Evolutionary conservation across 1,284 basidiomycete genomes (phyloP).

Genomic region (Irpex rosettiformis): DNA sequence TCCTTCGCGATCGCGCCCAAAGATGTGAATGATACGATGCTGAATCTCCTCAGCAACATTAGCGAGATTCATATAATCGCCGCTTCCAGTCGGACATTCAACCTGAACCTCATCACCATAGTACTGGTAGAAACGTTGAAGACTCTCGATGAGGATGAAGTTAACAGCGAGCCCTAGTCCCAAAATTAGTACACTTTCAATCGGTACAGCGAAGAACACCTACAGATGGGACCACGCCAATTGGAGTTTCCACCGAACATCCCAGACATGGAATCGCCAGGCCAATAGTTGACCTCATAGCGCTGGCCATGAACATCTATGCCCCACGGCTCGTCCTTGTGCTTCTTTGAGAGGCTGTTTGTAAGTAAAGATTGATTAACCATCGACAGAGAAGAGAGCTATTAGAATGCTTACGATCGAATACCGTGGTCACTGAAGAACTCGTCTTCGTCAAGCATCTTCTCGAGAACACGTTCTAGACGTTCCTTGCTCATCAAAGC

Average conservation of each 20-base stretch:
- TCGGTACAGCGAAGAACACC: conserved; percentile 18
- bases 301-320: conserved; percentile 92
- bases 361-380: conserved; percentile 6
- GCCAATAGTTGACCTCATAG: conserved; percentile 96
- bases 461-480: conserved; percentile 83
- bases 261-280: conserved; percentile 92
- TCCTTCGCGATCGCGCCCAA: conserved; percentile 85
- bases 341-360: conserved; percentile 76
- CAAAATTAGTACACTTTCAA: background rate
- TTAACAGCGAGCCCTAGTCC: conserved; percentile 86
- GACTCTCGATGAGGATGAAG: conserved; percentile 89
- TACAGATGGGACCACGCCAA: conserved; percentile 87
- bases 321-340: conserved; percentile 92
- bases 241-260: conserved; percentile 99
- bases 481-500: conserved; percentile 93
- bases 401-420: conserved; percentile 68
- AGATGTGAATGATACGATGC: conserved; percentile 96
- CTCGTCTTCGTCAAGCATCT: conserved; percentile 96
- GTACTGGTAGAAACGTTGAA: conserved; percentile 97
- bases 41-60: conserved; percentile 96
- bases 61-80: conserved; percentile 93
- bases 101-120: conserved; percentile 85
- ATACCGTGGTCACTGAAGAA: conserved; percentile 95
- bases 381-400: background rate
- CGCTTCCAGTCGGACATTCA: conserved; percentile 94